Evolutionary conservation across 1,284 basidiomycete species (phyloP).

Genomic region (Puccinia triticina): DNA sequence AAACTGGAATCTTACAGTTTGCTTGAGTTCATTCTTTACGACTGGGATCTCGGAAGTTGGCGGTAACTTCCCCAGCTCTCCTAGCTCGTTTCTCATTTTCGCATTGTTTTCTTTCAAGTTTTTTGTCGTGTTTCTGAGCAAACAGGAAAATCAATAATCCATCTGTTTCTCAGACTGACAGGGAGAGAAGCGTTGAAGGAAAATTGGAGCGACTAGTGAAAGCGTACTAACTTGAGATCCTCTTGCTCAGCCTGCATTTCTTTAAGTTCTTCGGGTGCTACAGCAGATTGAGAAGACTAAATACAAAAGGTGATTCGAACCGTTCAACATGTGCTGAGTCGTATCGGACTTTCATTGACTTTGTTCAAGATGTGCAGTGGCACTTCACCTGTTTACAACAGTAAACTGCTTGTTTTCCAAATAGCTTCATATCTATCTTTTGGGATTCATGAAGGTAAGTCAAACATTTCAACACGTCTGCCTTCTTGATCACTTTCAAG

Average conservation of each 20-base stretch:
- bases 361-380: not conserved
- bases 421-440: conserved; percentile 45
- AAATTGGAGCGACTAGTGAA: not conserved
- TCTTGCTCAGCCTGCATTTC: conserved; percentile 37
- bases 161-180: not conserved
- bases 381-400: conserved; percentile 36
- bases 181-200: not conserved
- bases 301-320: not conserved
- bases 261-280: conserved; percentile 11
- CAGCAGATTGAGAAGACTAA: conserved; percentile 23
- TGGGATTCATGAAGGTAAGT: conserved; percentile 43
- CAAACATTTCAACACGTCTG: conserved; percentile 37
- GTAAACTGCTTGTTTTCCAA: conserved; percentile 44
- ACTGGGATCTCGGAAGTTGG: conserved; percentile 23
- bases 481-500: conserved; percentile 40
- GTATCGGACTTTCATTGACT: not conserved
- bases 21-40: conserved; percentile 33
- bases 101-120: conserved; percentile 22
- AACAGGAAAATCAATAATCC: not conserved
- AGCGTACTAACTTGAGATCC: conserved; percentile 20
- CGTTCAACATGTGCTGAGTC: not conserved
- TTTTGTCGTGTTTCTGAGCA: not conserved
- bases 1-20: conserved; percentile 17
- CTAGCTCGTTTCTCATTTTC: conserved; percentile 24
- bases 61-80: conserved; percentile 26